phyloP scores from a whole-genome alignment of 2,329 filamentous ascomycete species.

The Trichoderma afroharzianum region DNA sequence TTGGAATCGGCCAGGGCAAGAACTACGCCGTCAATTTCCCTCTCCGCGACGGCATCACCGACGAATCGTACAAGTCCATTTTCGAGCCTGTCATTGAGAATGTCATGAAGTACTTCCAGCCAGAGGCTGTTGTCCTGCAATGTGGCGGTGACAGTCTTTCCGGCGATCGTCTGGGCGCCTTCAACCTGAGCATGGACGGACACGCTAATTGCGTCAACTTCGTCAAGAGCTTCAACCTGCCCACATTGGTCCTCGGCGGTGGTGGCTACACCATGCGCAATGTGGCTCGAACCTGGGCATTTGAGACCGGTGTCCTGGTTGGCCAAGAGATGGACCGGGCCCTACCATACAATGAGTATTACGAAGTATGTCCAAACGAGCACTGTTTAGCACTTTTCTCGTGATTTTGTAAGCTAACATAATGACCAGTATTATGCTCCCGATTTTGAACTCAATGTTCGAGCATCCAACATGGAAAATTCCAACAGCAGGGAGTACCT shows the following conservation, averaged over 20 bases:
- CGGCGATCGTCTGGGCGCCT: slow-evolving; percentile 89
- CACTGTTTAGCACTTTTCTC: neutral
- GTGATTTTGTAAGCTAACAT: slow-evolving; percentile 22
- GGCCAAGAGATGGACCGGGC: slow-evolving; percentile 75
- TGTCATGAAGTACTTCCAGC: slow-evolving; percentile 83
- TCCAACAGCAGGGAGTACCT: slow-evolving; percentile 81
- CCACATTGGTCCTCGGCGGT: slow-evolving; percentile 88
- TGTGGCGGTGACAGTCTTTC: slow-evolving; percentile 94
- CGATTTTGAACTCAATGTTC: slow-evolving; percentile 86
- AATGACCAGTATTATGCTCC: slow-evolving; percentile 76
- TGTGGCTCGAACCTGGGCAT: slow-evolving; percentile 94
- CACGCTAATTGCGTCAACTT: slow-evolving; percentile 93
- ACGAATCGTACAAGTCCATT: slow-evolving; percentile 82
- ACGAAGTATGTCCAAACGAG: slow-evolving; percentile 54
- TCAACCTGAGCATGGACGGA: slow-evolving; percentile 95
- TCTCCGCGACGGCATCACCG: slow-evolving; percentile 86
- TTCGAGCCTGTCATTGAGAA: slow-evolving; percentile 86
- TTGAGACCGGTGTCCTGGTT: slow-evolving; percentile 88
- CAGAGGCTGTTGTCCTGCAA: slow-evolving; percentile 89
- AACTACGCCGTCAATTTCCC: slow-evolving; percentile 91
- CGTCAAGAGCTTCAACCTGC: slow-evolving; percentile 79
- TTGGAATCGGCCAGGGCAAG: slow-evolving; percentile 82
- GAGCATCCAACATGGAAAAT: slow-evolving; percentile 85
- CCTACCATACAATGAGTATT: slow-evolving; percentile 97
- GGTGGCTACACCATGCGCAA: slow-evolving; percentile 98